These are phyloP conservation scores for Verticillium dahliae DNA, from an alignment of 2,329 filamentous ascomycete species.

Conservation along the genomic window DNA sequence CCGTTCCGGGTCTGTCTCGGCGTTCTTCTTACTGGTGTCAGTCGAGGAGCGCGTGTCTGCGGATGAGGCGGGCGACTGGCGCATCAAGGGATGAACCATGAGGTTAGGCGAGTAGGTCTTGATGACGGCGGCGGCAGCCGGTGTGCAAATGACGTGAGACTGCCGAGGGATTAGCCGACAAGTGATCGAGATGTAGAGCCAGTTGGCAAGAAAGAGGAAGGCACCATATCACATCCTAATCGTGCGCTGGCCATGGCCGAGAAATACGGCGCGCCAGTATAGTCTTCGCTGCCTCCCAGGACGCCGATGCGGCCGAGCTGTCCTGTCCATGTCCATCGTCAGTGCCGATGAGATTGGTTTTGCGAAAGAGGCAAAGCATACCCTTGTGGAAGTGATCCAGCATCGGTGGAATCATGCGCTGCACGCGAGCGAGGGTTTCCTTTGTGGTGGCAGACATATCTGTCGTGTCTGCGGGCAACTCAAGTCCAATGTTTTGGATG, in stretches of 20 bases:
- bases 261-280: slow-evolving; percentile 96
- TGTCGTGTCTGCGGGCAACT: slow-evolving; percentile 13
- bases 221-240: slow-evolving; percentile 83
- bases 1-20: slow-evolving; percentile 49
- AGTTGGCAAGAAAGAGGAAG: slow-evolving; percentile 7
- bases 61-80: slow-evolving; percentile 50
- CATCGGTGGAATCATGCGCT: slow-evolving; percentile 90
- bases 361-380: slow-evolving; percentile 20
- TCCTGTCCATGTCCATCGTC: slow-evolving; percentile 41
- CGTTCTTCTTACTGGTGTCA: slow-evolving; percentile 22
- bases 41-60: slow-evolving; percentile 33
- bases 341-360: neutral
- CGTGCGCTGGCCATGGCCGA: slow-evolving; percentile 93
- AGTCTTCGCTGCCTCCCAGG: slow-evolving; percentile 91
- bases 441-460: slow-evolving; percentile 65
- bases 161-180: slow-evolving; percentile 22
- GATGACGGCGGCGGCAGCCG: slow-evolving; percentile 78
- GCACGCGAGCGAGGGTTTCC: slow-evolving; percentile 71
- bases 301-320: slow-evolving; percentile 89
- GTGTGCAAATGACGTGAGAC: slow-evolving; percentile 95
- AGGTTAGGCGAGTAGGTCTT: slow-evolving; percentile 97
- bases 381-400: slow-evolving; percentile 95
- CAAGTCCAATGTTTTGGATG: neutral
- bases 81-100: slow-evolving; percentile 97
- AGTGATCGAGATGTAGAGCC: neutral